Evolutionary conservation across 805 yeast genomes (phyloP), one percentile per base, ranked within the genome.

Genomic region (Blastobotrys mokoenaii): DNA sequence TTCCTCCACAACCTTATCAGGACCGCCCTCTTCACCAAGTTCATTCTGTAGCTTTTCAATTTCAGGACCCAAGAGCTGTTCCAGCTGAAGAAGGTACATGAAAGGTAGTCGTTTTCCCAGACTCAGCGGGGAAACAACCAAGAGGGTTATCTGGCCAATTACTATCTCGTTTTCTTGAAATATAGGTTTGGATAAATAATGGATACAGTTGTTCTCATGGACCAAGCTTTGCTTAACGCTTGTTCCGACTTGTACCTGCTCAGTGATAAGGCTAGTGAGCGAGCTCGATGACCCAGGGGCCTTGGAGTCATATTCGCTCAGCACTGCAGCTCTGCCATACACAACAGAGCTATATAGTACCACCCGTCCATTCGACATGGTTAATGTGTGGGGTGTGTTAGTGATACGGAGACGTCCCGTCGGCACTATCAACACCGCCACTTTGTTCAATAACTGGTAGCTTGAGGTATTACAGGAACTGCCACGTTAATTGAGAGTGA

Each of bases 131-230:
- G 56, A 50, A 39, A 63, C 59, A 33, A 51, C 58, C 15, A 60
- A 38, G 43, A 49, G 60, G 11, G 63, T 57, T 11, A 61, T 39
- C 12, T 66, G 66, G 12, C 43, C 43, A 31, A 63, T 61, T 8
- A 47, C 44, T 8, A 46, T 47, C 1, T 45, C 47, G 18, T 47
- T 48, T 25, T 29, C 38, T 5, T 52, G 27, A 5, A 22, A 4
- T 4, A 22, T 51, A 11, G 58, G 48, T 14, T 50, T 47, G n/a
- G 64, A 52, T 14, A 60, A 49, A 51, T 60, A 63, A 46, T 62
- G 67, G 30, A 59, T 59, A 17, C 54, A 48, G 42, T 54, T 45
- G 41, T 56, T 54, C 43, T 59, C 62, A 48, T 62, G 61, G 37
- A 56, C 49, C 43, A 58, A 56, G 14, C 61, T 60, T 49, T 56